Base-by-base conservation (phyloP, 2,329 filamentous ascomycete genomes). In the Botrytis squamosa region DNA sequence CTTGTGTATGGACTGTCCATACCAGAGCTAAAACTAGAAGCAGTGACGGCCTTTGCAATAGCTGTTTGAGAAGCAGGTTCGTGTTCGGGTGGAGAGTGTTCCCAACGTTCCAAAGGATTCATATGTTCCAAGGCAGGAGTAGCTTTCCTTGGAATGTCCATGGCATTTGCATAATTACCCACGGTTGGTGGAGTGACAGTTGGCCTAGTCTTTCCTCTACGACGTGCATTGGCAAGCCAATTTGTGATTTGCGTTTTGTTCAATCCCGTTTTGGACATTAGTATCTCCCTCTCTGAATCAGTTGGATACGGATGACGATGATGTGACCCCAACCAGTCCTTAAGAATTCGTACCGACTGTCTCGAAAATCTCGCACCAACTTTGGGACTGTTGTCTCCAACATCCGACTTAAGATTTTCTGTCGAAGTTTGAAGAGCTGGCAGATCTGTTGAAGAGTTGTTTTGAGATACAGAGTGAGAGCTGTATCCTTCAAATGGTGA, bases 221-320 rank as follows among this genome's bases (percentile, higher is more conserved):
- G 89, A 62, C 94, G 90, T 73, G 94, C 94, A 82, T 97, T 97
- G 74, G 94, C 94, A 65, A 97, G 89, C 94, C 94, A 97, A 81
- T 97, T 97, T 18, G 91, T 91, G 78, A 97, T 95, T 80, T 98
- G 95, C 22, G 88, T 92, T 79, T 93, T 90, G 81, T 90, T 94
- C 59, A 98, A 86, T 12, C 94, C 93, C 0, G 94, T 97, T 78
- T 92, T 88, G 65, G 88, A 87, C 82, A 94, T 92, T 40, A 98
- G 85, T 75, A 89, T 88, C 77, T 94, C 92, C 80, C 95, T 97
- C 80, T 97, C 93, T 74, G 94, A 90, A 62, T 97, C 94, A 49
- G 90, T 95, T 8, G 95, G 94, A 80, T 97, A 98, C 0, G 94
- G 95, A 78, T 97, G 93, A 70, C 92, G 88, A 79, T 88, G 89